Evolutionary conservation across 2,329 filamentous ascomycete genomes (phyloP).

Genomic region (Colletotrichum liriopes): DNA sequence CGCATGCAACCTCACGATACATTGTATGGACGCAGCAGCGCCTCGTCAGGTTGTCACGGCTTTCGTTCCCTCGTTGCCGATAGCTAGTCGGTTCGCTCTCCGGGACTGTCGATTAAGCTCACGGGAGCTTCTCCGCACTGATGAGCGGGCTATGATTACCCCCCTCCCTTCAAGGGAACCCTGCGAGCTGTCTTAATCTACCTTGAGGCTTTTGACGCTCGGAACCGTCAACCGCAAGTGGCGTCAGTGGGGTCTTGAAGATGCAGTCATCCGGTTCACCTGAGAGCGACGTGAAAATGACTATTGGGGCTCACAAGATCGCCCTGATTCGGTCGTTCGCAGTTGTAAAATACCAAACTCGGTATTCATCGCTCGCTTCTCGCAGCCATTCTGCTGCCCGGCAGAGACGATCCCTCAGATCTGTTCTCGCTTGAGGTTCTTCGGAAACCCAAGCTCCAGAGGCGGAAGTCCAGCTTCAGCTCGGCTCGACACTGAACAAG

Average conservation of each 20-base stretch:
- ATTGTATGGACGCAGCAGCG: neutral
- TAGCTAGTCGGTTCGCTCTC: conserved; percentile 27
- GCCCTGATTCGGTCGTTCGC: neutral
- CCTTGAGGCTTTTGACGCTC: neutral
- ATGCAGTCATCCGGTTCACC: neutral
- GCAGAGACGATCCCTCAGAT: conserved; percentile 18
- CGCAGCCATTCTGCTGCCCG: neutral
- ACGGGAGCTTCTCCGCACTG: neutral
- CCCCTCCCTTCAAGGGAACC: neutral
- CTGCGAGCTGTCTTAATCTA: neutral
- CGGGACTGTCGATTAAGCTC: conserved; percentile 12
- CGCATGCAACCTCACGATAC: conserved; percentile 34
- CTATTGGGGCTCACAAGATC: neutral
- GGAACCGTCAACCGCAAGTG: conserved; percentile 14
- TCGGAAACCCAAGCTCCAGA: conserved; percentile 34
- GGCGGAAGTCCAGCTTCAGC: neutral
- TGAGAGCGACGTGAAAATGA: neutral
- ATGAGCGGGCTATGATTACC: neutral
- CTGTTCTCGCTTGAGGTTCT: neutral
- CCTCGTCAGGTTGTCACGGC: conserved; percentile 7
- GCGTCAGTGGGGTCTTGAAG: neutral
- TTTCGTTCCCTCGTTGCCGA: conserved; percentile 36
- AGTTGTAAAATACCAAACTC: neutral
- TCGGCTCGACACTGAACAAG: neutral
- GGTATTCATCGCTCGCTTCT: neutral